Base-by-base conservation (phyloP, 495 filamentous ascomycete genomes). In the Penicillium diatomitis region DNA sequence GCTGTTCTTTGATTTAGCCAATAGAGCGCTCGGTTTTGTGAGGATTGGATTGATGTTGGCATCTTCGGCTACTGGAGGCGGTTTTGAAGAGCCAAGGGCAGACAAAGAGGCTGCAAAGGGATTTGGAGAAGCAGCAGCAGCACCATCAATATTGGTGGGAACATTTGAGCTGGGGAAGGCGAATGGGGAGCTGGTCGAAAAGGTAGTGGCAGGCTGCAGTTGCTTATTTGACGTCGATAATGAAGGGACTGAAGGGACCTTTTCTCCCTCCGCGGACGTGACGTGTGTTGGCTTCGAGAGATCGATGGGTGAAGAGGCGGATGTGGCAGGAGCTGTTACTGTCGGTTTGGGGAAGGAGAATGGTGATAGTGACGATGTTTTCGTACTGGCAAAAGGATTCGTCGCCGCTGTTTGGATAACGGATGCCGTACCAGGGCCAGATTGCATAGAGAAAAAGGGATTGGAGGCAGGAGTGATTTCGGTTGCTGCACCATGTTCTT, bases 41-140 rank as follows among this genome's bases (percentile, higher is more conserved):
- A 49, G 7, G 8, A 38, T 28, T 20, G 38, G 6, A 9, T 41
- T 34, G 9, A 46, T 9, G 6, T 4, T 33, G 27, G 46, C 41
- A 6, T 56, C 39, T 8, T 51, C 34, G 8, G 12, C 43, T 37
- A 44, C 5, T 32, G 46, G 35, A 3, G 35, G 29, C 20, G 40
- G 32, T 29, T 42, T 50, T 27, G 42, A 29, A 12, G n/a, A 30
- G 2, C 36, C 42, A 49, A 50, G 48, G 37, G 48, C 49, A 8
- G 48, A 41, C 5, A 45, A 20, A 20, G 49, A 54, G 9, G 51
- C 40, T 35, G 51, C 43, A 27, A 57, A 57, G 10, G 53, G 52
- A 20, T 55, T 59, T 20, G 49, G 12, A 40, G 36, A 20, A 4
- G 36, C 38, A 10, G 12, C 37, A 7, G 42, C 31, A 7, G 49